Conservation (phyloP, 805 yeast species). For the Wickerhamiella galacta region DNA sequence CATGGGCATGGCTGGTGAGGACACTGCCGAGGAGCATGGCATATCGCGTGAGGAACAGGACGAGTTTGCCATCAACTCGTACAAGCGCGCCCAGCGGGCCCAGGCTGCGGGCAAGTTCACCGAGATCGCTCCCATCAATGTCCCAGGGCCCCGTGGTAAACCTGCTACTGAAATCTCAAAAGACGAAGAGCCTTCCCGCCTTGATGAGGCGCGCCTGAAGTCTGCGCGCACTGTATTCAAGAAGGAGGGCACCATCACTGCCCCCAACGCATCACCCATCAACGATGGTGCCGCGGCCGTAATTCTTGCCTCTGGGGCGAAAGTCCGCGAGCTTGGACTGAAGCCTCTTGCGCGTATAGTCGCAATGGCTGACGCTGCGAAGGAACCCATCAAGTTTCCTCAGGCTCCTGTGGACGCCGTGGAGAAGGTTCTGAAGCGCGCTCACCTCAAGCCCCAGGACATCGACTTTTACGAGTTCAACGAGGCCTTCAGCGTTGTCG, state of each 20-base stretch:
- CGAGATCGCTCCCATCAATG: constrained; percentile 77
- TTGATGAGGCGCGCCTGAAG: constrained; percentile 60
- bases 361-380: constrained; percentile 99
- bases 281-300: constrained; percentile 98
- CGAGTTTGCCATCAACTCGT: constrained; percentile 67
- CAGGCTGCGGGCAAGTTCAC: constrained; percentile 63
- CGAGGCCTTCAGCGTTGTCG: constrained; percentile 96
- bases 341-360: constrained; percentile 77
- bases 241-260: constrained; percentile 92
- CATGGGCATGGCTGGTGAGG: constrained; percentile 97
- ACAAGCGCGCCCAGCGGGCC: constrained; percentile 74
- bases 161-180: constrained; percentile 53
- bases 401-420: constrained; percentile 90
- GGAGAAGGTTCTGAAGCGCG: constrained; percentile 89
- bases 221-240: constrained; percentile 89
- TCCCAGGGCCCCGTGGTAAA: constrained; percentile 79
- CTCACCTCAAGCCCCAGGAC: constrained; percentile 44
- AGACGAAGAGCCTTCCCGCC: constrained; percentile 74
- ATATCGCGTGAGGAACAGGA: constrained; percentile 80
- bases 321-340: constrained; percentile 70
- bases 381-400: constrained; percentile 86
- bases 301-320: constrained; percentile 66
- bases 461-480: constrained; percentile 89
- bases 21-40: constrained; percentile 71
- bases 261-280: constrained; percentile 89